A percentile compares a stretch with the other conserved stretches of the same genome.
phyloP scores from a whole-genome alignment of 1,139 yeast species.

The Suhomyces bolitotheri region DNA sequence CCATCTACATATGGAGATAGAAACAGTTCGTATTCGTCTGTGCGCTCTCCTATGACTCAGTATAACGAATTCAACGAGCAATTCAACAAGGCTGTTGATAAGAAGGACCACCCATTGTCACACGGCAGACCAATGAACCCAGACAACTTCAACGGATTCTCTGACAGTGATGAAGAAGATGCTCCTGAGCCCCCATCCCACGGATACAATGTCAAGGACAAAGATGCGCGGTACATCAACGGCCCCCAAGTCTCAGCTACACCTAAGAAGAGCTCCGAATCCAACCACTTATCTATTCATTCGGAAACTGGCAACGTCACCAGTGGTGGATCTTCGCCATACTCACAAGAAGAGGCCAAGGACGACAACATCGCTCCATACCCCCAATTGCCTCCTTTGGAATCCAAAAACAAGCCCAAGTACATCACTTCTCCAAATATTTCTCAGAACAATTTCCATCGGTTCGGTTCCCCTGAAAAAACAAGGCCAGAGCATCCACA shows the following conservation, averaged over 20 bases:
- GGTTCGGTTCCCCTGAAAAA: constrained; percentile 15
- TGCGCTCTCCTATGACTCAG: constrained; percentile 53
- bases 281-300: constrained; percentile 27
- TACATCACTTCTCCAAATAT: constrained; percentile 39
- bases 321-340: constrained; percentile 22
- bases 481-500: neutral
- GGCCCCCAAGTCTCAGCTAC: constrained; percentile 24
- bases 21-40: constrained; percentile 43
- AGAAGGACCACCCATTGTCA: constrained; percentile 7
- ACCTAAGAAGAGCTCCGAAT: constrained; percentile 16
- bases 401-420: constrained; percentile 28
- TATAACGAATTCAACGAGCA: constrained; percentile 54
- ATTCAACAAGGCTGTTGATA: constrained; percentile 30
- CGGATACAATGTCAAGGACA: constrained; percentile 4
- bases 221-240: constrained; percentile 14
- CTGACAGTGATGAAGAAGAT: constrained; percentile 19
- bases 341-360: constrained; percentile 16
- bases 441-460: constrained; percentile 31
- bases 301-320: constrained; percentile 30
- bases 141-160: constrained; percentile 15
- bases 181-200: constrained; percentile 28
- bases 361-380: constrained; percentile 10
- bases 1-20: constrained; percentile 28
- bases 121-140: constrained; percentile 6
- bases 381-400: constrained; percentile 17